Percentiles rank a stretch among this genome's conserved stretches.
Conservation (phyloP, 768 basidiomycete genomes). For the Podaxis sp. region DNA sequence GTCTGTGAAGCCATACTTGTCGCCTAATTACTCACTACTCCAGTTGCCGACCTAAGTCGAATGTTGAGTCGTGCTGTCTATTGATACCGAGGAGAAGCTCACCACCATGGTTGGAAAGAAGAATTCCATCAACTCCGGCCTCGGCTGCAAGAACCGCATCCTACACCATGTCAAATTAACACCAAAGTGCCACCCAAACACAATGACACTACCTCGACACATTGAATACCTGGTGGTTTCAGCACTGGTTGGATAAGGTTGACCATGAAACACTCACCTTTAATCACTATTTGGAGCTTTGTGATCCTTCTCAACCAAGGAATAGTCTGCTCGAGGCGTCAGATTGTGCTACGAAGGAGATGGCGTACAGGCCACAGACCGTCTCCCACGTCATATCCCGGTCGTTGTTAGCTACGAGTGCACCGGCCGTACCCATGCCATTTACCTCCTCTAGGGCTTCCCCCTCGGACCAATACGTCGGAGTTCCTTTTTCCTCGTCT, state of each 20-base stretch:
- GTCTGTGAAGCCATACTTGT: background rate
- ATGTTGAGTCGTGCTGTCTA: background rate
- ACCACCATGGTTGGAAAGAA: slow-evolving; percentile 92
- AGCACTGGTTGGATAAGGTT: background rate
- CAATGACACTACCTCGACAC: slow-evolving; percentile 48
- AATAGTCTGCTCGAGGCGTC: slow-evolving; percentile 46
- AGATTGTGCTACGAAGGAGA: background rate
- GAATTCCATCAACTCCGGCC: slow-evolving; percentile 81
- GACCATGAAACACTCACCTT: slow-evolving; percentile 39
- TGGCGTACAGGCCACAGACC: slow-evolving; percentile 27
- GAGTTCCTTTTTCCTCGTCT: slow-evolving; percentile 43
- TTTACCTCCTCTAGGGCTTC: slow-evolving; percentile 28
- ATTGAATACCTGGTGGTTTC: slow-evolving; percentile 55
- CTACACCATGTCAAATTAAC: slow-evolving; percentile 29
- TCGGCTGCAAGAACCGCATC: slow-evolving; percentile 85
- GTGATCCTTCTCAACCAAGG: slow-evolving; percentile 73
- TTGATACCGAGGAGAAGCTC: slow-evolving; percentile 15
- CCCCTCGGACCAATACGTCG: slow-evolving; percentile 28
- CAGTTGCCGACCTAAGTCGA: slow-evolving; percentile 61
- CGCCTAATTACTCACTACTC: slow-evolving; percentile 53
- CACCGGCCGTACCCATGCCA: slow-evolving; percentile 62
- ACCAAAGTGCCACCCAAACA: background rate
- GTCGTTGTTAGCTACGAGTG: slow-evolving; percentile 62
- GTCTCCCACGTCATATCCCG: slow-evolving; percentile 75
- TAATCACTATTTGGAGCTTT: slow-evolving; percentile 67